Evolutionary conservation across 2,329 filamentous ascomycete species (phyloP).

Genomic region (Arthroderma sp.): DNA sequence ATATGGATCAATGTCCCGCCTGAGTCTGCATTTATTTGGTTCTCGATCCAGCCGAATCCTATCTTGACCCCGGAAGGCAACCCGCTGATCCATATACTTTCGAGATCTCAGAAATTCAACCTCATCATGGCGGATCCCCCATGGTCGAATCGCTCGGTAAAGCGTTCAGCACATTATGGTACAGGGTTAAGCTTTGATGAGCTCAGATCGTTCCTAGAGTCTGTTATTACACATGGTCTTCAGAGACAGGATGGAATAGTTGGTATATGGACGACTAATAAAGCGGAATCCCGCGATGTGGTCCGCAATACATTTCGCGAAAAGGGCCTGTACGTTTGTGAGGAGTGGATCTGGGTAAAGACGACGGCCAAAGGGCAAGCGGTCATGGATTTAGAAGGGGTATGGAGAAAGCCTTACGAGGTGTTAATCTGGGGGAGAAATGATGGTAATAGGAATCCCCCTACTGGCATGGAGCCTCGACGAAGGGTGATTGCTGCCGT

Average conservation of each 20-base stretch:
- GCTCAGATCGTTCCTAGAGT: slow-evolving; percentile 24
- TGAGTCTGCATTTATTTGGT: slow-evolving; percentile 34
- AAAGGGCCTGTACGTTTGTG: slow-evolving; percentile 37
- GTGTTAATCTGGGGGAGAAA: slow-evolving; percentile 35
- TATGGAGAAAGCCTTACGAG: slow-evolving; percentile 51
- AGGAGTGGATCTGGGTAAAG: slow-evolving; percentile 56
- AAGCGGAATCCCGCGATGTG: slow-evolving; percentile 34
- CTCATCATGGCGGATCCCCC: slow-evolving; percentile 50
- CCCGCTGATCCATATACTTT: slow-evolving; percentile 17
- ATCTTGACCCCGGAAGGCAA: background rate
- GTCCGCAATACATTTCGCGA: slow-evolving; percentile 31
- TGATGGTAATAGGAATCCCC: slow-evolving; percentile 4
- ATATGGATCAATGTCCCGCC: slow-evolving; percentile 35
- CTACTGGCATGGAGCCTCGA: slow-evolving; percentile 17
- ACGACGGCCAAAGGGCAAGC: slow-evolving; percentile 41
- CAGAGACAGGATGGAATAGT: slow-evolving; percentile 29
- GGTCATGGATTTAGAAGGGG: slow-evolving; percentile 37
- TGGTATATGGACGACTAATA: slow-evolving; percentile 52
- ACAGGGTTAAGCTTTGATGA: slow-evolving; percentile 17
- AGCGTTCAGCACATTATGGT: slow-evolving; percentile 38
- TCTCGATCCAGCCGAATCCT: slow-evolving; percentile 16
- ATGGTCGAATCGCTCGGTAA: slow-evolving; percentile 50
- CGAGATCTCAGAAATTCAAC: slow-evolving; percentile 35
- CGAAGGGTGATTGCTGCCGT: slow-evolving; percentile 45
- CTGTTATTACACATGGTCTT: slow-evolving; percentile 34